phyloP scores from a whole-genome alignment of 495 filamentous ascomycete species.

The Aspergillus asperescens region DNA sequence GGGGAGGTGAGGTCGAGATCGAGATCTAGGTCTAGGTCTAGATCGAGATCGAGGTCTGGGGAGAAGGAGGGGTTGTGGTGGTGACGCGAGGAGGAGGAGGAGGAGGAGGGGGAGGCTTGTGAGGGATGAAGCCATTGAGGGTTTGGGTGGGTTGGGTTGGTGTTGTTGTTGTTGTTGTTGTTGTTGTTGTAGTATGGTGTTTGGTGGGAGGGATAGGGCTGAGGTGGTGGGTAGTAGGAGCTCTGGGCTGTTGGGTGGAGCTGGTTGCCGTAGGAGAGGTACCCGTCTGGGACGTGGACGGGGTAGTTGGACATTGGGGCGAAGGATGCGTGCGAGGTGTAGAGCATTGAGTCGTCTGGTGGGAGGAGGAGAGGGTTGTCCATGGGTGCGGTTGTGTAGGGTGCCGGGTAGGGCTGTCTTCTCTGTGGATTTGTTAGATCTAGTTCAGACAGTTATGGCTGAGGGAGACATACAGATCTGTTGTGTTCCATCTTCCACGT shows the following conservation, averaged over 20 bases:
- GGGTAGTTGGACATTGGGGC: background rate
- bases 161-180: background rate
- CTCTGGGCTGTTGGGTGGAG: background rate
- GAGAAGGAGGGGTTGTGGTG: background rate
- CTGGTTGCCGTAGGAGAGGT: background rate
- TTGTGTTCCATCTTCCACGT: slow-evolving; percentile 3
- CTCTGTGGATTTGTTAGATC: slow-evolving; percentile 2
- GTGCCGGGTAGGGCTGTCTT: background rate
- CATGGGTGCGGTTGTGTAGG: slow-evolving; percentile 1
- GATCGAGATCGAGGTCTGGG: slow-evolving; percentile 5
- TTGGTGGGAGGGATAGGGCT: background rate
- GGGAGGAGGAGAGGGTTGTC: background rate
- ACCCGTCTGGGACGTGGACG: background rate
- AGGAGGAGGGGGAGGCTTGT: slow-evolving; percentile 4
- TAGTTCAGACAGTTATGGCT: background rate
- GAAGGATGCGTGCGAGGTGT: slow-evolving; percentile 1
- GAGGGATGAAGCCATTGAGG: slow-evolving; percentile 1
- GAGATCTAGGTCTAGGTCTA: slow-evolving; percentile 6
- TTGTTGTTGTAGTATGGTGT: background rate
- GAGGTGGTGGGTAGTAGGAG: background rate
- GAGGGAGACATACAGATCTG: background rate
- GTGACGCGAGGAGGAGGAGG: slow-evolving; percentile 1
- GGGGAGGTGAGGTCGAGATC: slow-evolving; percentile 1
- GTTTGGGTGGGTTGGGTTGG: background rate
- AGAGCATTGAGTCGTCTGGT: background rate